Evolutionary conservation across 257 asterid genomes (phyloP), one percentile per base, ranked within the genome.

Genomic region (Nicotiana otophora): DNA sequence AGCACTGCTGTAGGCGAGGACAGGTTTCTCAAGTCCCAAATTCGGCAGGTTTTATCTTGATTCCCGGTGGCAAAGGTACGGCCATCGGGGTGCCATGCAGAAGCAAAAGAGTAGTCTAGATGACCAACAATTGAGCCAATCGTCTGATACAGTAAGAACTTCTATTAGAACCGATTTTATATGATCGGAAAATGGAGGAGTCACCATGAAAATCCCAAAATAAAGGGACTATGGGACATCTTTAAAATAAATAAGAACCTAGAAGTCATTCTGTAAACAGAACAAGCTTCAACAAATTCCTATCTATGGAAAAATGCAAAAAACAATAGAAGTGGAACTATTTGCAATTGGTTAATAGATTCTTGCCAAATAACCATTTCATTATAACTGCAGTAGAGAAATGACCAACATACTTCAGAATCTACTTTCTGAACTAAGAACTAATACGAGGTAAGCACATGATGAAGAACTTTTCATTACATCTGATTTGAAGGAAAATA

Each of bases 21-120:
- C 54, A 92, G 86, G 78, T 92, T 92, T 84, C 97, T 86, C 69
- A 89, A 31, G 65, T 93, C 97, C 96, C 96, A 92, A 3, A 93
- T 91, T 68, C 94, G 81, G 86, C 96, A 92, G 0, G 96, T 92
- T 84, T 88, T 93, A 78, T 93, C 97, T 84, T 93, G 97, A 86
- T 93, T 93, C 80, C 97, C 97, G 0, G 96, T 93, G 2, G 97
- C 97, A 78, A 93, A 93, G 14, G 89, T 83, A 57, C 80, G 72
- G 15, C 96, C 89, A 1, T 86, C 91, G 0, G 96, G 97, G 79
- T 93, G 95, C 96, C 97, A 93, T 70, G 94, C 93, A 11, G 96
- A 88, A 20, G 97, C 95, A 48, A 93, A 92, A 5, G 97, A 93
- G 90, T 84, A 93, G 87, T 93, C 97, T 14, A 81, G 86, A 81